A percentile compares a stretch with the other conserved stretches of the same genome.
Evolutionary conservation across 2,329 filamentous ascomycete genomes (phyloP).

Genomic region (Diaporthe caulivora): DNA sequence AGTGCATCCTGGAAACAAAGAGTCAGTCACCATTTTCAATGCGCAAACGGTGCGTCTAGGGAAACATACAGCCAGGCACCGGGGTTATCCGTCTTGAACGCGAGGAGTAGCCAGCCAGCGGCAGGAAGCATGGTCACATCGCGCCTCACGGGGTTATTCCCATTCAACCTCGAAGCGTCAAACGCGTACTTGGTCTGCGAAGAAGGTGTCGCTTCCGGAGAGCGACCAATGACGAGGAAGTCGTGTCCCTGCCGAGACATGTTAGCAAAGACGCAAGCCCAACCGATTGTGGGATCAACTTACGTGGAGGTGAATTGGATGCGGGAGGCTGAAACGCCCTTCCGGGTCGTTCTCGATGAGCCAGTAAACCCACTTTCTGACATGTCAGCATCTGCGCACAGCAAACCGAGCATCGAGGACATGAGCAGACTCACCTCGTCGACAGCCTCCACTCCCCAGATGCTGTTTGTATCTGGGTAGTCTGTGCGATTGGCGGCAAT

Average conservation of each 20-base stretch:
- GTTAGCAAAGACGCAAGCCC: conserved; percentile 28
- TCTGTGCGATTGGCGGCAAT: conserved; percentile 46
- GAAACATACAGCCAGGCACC: conserved; percentile 54
- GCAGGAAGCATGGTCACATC: conserved; percentile 60
- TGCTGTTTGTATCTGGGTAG: conserved; percentile 45
- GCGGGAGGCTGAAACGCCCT: conserved; percentile 44
- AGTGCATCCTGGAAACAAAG: conserved; percentile 29
- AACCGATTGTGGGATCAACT: neutral
- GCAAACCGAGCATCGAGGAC: conserved; percentile 19
- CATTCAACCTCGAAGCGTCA: conserved; percentile 49
- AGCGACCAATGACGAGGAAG: conserved; percentile 47
- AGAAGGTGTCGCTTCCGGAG: conserved; percentile 39
- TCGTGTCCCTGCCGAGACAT: conserved; percentile 44
- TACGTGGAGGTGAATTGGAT: conserved; percentile 51
- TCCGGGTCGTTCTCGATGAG: conserved; percentile 48
- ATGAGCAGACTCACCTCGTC: conserved; percentile 37
- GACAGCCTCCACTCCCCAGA: conserved; percentile 45
- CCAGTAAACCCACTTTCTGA: conserved; percentile 46
- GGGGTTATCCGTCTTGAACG: conserved; percentile 62
- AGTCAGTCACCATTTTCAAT: neutral
- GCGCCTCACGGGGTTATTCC: conserved; percentile 58
- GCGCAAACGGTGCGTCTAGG: neutral
- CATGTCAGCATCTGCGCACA: neutral
- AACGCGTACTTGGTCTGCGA: conserved; percentile 39
- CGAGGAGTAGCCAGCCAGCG: conserved; percentile 59